Percentiles rank a stretch among this genome's conserved stretches.
Conservation (phyloP, 1,284 basidiomycete genomes). For the Cutaneotrichosporon cavernicola region DNA sequence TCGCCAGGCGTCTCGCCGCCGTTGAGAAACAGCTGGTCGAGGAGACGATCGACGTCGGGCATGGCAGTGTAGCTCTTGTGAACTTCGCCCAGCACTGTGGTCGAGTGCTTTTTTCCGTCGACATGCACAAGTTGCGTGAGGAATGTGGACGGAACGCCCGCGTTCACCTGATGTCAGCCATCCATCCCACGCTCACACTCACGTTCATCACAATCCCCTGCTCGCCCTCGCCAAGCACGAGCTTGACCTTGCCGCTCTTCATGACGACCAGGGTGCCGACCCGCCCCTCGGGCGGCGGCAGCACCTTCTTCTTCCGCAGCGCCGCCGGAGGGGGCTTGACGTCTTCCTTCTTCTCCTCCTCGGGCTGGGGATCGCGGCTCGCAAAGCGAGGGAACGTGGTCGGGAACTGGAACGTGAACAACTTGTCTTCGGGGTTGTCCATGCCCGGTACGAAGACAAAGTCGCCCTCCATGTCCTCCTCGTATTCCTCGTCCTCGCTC, state of each 20-base stretch:
- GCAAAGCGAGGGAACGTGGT: constrained; percentile 78
- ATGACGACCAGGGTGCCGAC: constrained; percentile 81
- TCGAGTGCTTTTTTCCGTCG: constrained; percentile 60
- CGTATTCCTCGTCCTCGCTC: constrained; percentile 79
- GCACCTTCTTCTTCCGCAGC: constrained; percentile 33
- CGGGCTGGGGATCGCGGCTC: constrained; percentile 18
- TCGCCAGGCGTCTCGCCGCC: constrained; percentile 51
- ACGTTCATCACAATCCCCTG: constrained; percentile 81
- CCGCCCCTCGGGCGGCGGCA: constrained; percentile 64
- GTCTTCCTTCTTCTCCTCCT: constrained; percentile 24
- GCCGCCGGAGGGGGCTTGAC: constrained; percentile 37
- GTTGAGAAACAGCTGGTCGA: constrained; percentile 64
- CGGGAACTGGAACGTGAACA: constrained; percentile 93
- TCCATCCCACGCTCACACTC: constrained; percentile 37
- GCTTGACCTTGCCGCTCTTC: constrained; percentile 79
- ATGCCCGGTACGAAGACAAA: constrained; percentile 58
- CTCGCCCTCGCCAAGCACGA: constrained; percentile 75
- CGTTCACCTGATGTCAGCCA: constrained; percentile 62
- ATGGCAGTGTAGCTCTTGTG: constrained; percentile 81
- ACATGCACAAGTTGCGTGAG: constrained; percentile 81
- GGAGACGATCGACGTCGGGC: constrained; percentile 75
- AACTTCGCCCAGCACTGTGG: constrained; percentile 78
- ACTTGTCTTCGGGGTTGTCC: constrained; percentile 60
- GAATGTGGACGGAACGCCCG: constrained; percentile 82
- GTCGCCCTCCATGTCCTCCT: constrained; percentile 79